A percentile compares a stretch with the other conserved stretches of the same genome.
Evolutionary conservation across 192 early-diverging fungal species (phyloP).

Genomic region (Phlyctochytrium planicorne): DNA sequence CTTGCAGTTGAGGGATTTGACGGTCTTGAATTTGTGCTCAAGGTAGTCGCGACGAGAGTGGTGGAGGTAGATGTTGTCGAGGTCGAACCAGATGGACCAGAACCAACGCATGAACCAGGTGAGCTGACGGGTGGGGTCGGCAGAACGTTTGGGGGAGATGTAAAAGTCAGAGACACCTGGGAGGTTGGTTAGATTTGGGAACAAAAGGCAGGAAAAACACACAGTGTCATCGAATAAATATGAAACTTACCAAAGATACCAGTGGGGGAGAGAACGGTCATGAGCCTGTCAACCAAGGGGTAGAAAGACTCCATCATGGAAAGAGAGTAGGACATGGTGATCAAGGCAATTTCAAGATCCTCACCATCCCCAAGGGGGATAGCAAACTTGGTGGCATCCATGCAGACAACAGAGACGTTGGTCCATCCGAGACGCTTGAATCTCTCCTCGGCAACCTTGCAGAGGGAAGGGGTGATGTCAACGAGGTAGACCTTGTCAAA

Average conservation of each 20-base stretch:
- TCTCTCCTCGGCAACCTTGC: constrained; percentile 72
- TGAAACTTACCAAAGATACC: constrained; percentile 61
- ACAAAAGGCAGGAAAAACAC: constrained; percentile 3
- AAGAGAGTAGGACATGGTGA: constrained; percentile 87
- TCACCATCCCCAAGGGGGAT: constrained; percentile 59
- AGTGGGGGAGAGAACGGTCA: constrained; percentile 54
- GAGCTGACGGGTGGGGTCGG: constrained; percentile 63
- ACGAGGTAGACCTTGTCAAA: constrained; percentile 79
- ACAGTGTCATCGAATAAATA: neutral
- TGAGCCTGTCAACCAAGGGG: constrained; percentile 67
- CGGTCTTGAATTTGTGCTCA: constrained; percentile 76
- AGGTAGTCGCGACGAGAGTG: constrained; percentile 80
- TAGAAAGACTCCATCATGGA: constrained; percentile 80
- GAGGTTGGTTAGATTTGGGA: constrained; percentile 5
- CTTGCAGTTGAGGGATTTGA: constrained; percentile 69
- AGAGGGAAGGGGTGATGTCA: constrained; percentile 79
- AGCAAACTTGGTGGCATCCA: constrained; percentile 71
- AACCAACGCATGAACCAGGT: constrained; percentile 80
- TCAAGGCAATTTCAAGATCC: constrained; percentile 65
- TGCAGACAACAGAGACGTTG: constrained; percentile 77
- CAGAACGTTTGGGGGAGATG: constrained; percentile 58
- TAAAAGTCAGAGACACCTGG: constrained; percentile 77
- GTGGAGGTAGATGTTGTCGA: constrained; percentile 79
- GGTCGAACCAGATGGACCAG: constrained; percentile 86
- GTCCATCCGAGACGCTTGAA: constrained; percentile 76